Base-by-base conservation (phyloP, 1,284 basidiomycete genomes). In the Pterula multifida region DNA sequence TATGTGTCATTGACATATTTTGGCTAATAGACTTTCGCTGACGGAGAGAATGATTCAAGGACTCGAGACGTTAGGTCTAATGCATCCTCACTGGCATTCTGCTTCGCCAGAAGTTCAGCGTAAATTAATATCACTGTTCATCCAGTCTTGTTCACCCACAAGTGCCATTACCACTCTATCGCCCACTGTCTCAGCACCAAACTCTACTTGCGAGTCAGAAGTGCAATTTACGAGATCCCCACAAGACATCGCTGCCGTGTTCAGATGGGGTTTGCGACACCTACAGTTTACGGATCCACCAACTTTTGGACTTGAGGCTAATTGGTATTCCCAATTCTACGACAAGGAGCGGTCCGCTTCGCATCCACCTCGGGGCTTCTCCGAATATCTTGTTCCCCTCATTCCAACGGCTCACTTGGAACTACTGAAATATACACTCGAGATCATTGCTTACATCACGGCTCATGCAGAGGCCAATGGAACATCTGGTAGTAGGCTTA, bases 81-180 rank as follows among this genome's bases (percentile, higher is more conserved):
- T 88, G 82, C 81, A 83, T 57, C 83, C 85, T 3, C 81, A 87
- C 60, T 88, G 82, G 84, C 71, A 84, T 59, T 81, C 84, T 42
- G 70, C 85, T 15, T 85, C 81, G 15, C 75, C 76, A 6, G 73
- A 78, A 9, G 64, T 72, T 26, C 85, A 88, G 61, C 76, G 75
- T 57, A 76, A 68, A 57, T 76, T 88, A 28, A 78, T 86, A 50
- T 82, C 82, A 21, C 71, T 81, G 53, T 87, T 80, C 64, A 69
- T 88, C 55, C 75, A 73, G 55, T 83, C 83, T 3, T 68, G 83
- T 61, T 64, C 70, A 57, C 59, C 72, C 39, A 68, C 68, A 55
- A 68, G 55, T 55, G 62, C 68, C 36, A 66, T 61, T 52, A 65
- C 68, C 58, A 71, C 73, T 25, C 68, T 75, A 64, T 65, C 77